Evolutionary conservation across 306 rosid species (phyloP).

Genomic region (Mimosa pudica): DNA sequence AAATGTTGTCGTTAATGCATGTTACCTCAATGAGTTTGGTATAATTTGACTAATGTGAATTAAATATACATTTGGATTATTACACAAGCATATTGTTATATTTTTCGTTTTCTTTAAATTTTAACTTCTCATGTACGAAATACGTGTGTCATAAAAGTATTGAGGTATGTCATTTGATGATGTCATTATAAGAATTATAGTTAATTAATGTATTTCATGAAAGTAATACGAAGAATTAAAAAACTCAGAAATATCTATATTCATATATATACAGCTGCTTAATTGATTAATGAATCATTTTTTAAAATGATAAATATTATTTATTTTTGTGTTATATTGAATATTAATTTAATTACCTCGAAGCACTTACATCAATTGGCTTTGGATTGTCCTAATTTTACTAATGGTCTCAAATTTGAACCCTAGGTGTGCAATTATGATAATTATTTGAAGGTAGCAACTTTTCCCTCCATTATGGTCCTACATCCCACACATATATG

Average conservation of each 20-base stretch:
- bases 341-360: too few relatives aligned
- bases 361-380: too few relatives aligned
- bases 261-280: not conserved
- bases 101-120: not conserved
- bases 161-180: not conserved
- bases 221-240: not conserved
- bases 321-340: not conserved
- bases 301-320: not conserved
- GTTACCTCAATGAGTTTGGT: not conserved
- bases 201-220: not conserved
- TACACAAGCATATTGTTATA: too few relatives aligned
- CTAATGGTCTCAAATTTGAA: too few relatives aligned
- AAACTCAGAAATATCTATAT: not conserved
- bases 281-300: not conserved
- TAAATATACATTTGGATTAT: not conserved
- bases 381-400: too few relatives aligned
- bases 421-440: too few relatives aligned
- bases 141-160: not conserved
- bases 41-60: not conserved
- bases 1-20: not conserved
- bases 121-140: not conserved
- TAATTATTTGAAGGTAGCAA: too few relatives aligned
- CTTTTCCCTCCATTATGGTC: too few relatives aligned
- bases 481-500: too few relatives aligned
- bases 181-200: not conserved